Conservation (phyloP, 305 asterid genomes). For the Nicotiana rustica region DNA sequence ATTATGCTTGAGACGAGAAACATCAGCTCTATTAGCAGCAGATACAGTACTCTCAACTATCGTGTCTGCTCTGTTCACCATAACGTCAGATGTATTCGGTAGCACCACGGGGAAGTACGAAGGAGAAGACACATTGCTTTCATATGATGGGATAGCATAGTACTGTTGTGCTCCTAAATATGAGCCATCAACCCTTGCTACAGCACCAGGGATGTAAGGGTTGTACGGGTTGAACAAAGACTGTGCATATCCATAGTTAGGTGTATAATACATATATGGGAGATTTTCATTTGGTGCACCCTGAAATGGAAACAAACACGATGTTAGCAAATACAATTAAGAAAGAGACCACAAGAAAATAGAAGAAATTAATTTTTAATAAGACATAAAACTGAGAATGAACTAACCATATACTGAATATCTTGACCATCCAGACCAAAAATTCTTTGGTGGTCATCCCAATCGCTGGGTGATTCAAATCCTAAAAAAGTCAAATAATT, state of each 20-base stretch:
- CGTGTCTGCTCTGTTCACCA: constrained; percentile 52
- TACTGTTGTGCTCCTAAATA: constrained; percentile 63
- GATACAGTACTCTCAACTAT: constrained; percentile 47
- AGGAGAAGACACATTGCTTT: constrained; percentile 53
- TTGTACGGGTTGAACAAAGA: constrained; percentile 81
- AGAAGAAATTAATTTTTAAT: neutral
- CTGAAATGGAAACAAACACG: constrained; percentile 50
- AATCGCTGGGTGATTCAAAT: constrained; percentile 71
- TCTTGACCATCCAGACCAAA: constrained; percentile 77
- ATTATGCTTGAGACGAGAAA: constrained; percentile 53
- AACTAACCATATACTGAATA: constrained; percentile 70
- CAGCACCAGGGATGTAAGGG: constrained; percentile 92
- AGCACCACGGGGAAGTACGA: constrained; percentile 60
- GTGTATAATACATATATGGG: constrained; percentile 68
- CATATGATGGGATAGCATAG: constrained; percentile 69
- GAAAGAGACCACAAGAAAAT: neutral
- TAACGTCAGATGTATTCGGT: constrained; percentile 59
- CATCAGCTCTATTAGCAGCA: constrained; percentile 52
- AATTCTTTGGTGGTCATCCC: constrained; percentile 67
- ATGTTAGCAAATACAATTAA: constrained; percentile 36
- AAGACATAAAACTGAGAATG: neutral
- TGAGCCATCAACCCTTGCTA: constrained; percentile 69
- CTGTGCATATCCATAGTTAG: constrained; percentile 71
- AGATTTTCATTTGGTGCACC: constrained; percentile 68
- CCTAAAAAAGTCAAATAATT: constrained; percentile 46